phyloP scores from a whole-genome alignment of 257 asterid species.

The Verbena officinalis region DNA sequence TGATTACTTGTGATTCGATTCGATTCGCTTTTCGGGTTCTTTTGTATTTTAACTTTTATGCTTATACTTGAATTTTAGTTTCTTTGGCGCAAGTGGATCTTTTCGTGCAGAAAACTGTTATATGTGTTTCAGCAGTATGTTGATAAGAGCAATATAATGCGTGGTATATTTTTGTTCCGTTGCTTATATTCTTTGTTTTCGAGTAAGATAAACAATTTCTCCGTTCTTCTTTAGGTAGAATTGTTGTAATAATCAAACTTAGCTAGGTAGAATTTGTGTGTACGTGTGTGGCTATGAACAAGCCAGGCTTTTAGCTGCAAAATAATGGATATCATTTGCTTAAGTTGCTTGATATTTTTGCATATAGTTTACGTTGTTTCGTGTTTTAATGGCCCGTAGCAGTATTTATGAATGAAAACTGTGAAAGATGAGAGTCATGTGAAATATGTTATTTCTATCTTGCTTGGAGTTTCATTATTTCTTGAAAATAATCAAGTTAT shows the following conservation, averaged over 20 bases:
- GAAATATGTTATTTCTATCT: not conserved
- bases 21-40: slow-evolving; percentile 11
- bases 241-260: not conserved
- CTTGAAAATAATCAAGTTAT: not conserved
- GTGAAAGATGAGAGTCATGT: not conserved
- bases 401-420: not conserved
- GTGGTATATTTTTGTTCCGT: not conserved
- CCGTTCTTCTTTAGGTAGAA: slow-evolving; percentile 2
- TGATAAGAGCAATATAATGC: not conserved
- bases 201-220: not conserved
- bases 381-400: not conserved
- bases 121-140: slow-evolving; percentile 5
- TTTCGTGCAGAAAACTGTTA: not conserved
- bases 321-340: not conserved
- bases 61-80: slow-evolving; percentile 3
- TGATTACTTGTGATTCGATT: not conserved
- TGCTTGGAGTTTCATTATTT: not conserved
- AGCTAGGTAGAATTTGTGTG: not conserved
- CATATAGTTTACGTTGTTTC: not conserved
- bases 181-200: not conserved
- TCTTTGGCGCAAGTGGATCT: not conserved
- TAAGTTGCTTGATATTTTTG: not conserved
- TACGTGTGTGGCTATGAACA: not conserved
- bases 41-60: not conserved
- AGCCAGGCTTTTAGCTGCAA: not conserved